A percentile compares a stretch with the other conserved stretches of the same genome.
Evolutionary conservation across 495 filamentous ascomycete genomes (phyloP).

Genomic region (Podospora fimiseda): DNA sequence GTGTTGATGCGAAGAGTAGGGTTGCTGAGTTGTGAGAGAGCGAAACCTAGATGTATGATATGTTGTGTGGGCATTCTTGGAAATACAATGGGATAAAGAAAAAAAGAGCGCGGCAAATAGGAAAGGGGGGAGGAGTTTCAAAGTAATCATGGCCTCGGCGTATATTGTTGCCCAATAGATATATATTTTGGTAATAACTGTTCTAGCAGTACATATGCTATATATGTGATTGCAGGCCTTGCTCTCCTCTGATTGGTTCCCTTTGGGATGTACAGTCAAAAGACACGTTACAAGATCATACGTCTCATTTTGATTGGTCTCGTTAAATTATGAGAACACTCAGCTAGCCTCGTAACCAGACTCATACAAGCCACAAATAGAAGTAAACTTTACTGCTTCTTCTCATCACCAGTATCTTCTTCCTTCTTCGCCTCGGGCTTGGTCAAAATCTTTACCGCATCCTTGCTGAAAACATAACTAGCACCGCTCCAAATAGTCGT

Average conservation of each 20-base stretch:
- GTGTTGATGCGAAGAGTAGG: constrained; percentile 35
- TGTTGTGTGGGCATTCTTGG: neutral
- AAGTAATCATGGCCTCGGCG: neutral
- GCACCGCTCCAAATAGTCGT: constrained; percentile 82
- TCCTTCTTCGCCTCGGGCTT: constrained; percentile 25
- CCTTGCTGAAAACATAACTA: constrained; percentile 74
- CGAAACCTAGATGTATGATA: neutral
- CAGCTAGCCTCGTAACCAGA: too few species aligned
- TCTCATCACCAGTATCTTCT: constrained; percentile 13
- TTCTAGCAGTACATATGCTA: too few species aligned
- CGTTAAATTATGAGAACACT: too few species aligned
- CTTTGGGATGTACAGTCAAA: too few species aligned
- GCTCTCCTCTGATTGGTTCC: too few species aligned
- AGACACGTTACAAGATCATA: too few species aligned
- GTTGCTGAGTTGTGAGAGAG: constrained; percentile 25
- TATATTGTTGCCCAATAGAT: neutral
- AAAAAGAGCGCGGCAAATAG: neutral
- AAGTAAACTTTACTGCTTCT: constrained; percentile 5
- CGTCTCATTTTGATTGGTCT: too few species aligned
- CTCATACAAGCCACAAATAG: too few species aligned
- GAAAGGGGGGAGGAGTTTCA: neutral
- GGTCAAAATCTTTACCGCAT: constrained; percentile 72
- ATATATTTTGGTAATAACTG: too few species aligned
- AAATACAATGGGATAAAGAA: too few species aligned
- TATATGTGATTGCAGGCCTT: too few species aligned